phyloP scores from a whole-genome alignment of 2,329 filamentous ascomycete genomes.

The Penicillium janthinellum region DNA sequence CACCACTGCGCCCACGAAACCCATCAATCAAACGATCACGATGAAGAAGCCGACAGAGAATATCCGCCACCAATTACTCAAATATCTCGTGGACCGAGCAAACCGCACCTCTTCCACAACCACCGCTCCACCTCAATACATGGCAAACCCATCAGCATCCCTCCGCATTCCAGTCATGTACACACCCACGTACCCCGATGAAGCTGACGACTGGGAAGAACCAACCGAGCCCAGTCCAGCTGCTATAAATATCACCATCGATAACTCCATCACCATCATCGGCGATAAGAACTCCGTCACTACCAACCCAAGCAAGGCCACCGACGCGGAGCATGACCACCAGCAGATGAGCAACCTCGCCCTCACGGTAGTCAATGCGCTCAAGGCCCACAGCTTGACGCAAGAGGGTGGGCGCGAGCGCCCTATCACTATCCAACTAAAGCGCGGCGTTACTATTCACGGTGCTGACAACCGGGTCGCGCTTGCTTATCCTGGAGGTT shows the following conservation, averaged over 20 bases:
- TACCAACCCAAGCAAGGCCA: background rate
- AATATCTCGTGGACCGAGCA: conserved; percentile 28
- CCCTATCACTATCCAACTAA: background rate
- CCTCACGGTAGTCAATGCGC: background rate
- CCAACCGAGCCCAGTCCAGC: background rate
- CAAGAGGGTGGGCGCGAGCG: background rate
- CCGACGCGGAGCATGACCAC: background rate
- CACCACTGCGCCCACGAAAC: background rate
- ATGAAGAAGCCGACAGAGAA: conserved; percentile 19
- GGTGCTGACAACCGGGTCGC: background rate
- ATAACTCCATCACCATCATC: conserved; percentile 37
- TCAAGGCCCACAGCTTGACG: background rate
- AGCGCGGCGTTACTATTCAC: background rate
- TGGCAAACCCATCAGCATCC: conserved; percentile 10
- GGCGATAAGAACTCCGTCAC: conserved; percentile 39
- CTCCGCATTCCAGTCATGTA: conserved; percentile 8
- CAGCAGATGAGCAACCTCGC: background rate
- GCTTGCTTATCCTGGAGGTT: background rate
- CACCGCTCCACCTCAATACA: conserved; percentile 30
- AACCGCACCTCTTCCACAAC: conserved; percentile 19
- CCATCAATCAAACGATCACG: background rate
- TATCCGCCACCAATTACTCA: conserved; percentile 31
- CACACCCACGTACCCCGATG: background rate
- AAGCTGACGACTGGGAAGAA: conserved; percentile 22
- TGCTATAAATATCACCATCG: conserved; percentile 37